Base-by-base conservation (phyloP, 176 grass and related monocot genomes). In the Thinopyrum elongatum region DNA sequence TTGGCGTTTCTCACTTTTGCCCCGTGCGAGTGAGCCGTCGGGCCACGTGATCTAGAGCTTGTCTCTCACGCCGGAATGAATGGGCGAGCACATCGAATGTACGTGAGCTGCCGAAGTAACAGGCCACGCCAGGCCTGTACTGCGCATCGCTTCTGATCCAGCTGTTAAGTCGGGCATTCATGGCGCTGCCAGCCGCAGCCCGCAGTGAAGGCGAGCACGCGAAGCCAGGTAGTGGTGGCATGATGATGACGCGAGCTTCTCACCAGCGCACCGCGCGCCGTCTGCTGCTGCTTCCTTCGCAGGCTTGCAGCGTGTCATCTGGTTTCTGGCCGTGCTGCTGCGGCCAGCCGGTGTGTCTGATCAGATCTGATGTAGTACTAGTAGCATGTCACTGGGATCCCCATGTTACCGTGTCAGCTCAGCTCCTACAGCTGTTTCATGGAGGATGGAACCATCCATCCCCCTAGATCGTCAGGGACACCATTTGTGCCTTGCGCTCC, bases 111-210 rank as follows among this genome's bases (percentile, higher is more conserved):
- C 29, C 63, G 19, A 80, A 80, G 29, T 12, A 27, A 31, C 65
- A 42, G 41, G 39, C 22, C 86, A 33, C 62, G 65, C 46, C 47
- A 51, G 29, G 53, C 22, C 86, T 26, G 49, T 26, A 22, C 25
- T 14, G 63, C 27, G 8, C 84, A 25, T 38, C 65, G 35, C 71
- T 22, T 70, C 73, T 61, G 35, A 58, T 41, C 63, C 5, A 53
- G 74, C 29, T 74, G 74, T 83, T 70, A 88, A 83, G 14, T 47
- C 47, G 21, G 17, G 66, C 77, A 80, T 89, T 89, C 61, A 81
- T 81, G 70, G 44, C 61, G 34, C 82, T 84, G 87, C 2, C 76
- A 3, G 76, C 77, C 75, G 55, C 55, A 58, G 55, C 19, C 55
- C 55, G 42, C 70, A 77, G 38, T 89, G 82, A 79, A 69, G 83